Evolutionary conservation across 2,329 filamentous ascomycete species (phyloP), one percentile per base, ranked within the genome.

Genomic region (Zymoseptoria passerinii): DNA sequence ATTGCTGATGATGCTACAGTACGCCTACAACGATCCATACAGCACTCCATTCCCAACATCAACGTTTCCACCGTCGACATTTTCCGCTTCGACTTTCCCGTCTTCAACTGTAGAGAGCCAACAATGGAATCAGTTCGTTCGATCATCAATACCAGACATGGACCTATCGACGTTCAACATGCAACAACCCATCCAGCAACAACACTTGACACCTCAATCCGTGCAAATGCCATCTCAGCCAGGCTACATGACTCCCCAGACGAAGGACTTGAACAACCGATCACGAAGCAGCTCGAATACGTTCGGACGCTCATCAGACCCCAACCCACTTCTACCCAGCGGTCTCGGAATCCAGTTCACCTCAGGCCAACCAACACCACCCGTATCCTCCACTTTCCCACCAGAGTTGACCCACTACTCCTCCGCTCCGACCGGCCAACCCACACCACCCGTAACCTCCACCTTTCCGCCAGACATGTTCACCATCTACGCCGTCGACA

Each of bases 301-400:
- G 1, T 73, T 77, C 53, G 73, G 73, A 28, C 73, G 76, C 1
- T 70, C 68, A 9, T 65, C 69, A 28, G 73, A 75, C 7, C 65
- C 67, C 9, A 66, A 72, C 18, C 60, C 69, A 7, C 78, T 76
- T 76, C 67, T 72, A 3, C 66, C 66, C 18, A 68, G 72, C 54
- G 71, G 74, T 28, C 69, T 78, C 8, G 74, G 74, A 7, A 76
- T 78, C 29, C 66, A 70, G 20, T 74, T 73, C 58, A 63, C 70
- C 58, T 61, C 59, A 50, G 63, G 58, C 52, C 64, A 65, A 59
- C 67, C 63, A 63, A 69, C 62, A 69, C 68, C 64, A 19, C 63
- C 67, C 40, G 60, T 65, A 28, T 63, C 70, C 18, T 67, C 73
- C 61, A 55, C 70, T 28, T 73, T 65, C 70, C 71, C 67, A 63